Percentiles rank a stretch among this genome's conserved stretches.
Evolutionary conservation across 225 moss, liverwort and hornwort genomes (phyloP).

Genomic region (Anthoceros angustus): DNA sequence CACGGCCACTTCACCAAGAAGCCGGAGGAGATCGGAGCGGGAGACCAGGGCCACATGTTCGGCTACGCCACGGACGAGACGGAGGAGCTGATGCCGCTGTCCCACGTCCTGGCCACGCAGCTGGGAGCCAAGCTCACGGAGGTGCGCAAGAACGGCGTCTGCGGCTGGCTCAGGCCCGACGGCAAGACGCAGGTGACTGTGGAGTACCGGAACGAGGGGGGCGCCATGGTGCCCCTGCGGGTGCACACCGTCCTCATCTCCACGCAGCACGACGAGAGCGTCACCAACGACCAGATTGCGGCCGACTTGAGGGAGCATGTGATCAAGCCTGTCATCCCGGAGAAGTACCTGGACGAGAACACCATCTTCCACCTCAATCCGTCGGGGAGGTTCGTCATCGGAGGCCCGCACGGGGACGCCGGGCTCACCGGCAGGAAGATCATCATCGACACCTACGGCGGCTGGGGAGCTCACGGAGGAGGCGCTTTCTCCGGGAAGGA

Average conservation of each 20-base stretch:
- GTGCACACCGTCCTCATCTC: slow-evolving; percentile 52
- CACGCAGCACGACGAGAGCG: slow-evolving; percentile 56
- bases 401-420: slow-evolving; percentile 57
- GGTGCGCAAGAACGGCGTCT: slow-evolving; percentile 36
- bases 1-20: slow-evolving; percentile 44
- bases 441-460: slow-evolving; percentile 58
- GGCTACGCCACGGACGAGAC: slow-evolving; percentile 68
- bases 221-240: slow-evolving; percentile 52
- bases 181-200: slow-evolving; percentile 57
- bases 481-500: slow-evolving; percentile 66
- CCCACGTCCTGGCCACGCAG: slow-evolving; percentile 44
- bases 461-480: slow-evolving; percentile 68
- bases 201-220: slow-evolving; percentile 40
- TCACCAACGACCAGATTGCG: slow-evolving; percentile 49
- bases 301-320: slow-evolving; percentile 42
- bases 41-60: slow-evolving; percentile 60
- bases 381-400: slow-evolving; percentile 44
- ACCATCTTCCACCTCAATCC: slow-evolving; percentile 63
- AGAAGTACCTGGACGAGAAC: slow-evolving; percentile 43
- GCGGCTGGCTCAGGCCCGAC: slow-evolving; percentile 55
- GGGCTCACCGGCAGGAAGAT: slow-evolving; percentile 61
- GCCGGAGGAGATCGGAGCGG: slow-evolving; percentile 45
- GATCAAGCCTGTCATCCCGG: slow-evolving; percentile 45
- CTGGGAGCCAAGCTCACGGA: slow-evolving; percentile 35
- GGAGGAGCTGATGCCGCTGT: slow-evolving; percentile 48